These are phyloP conservation scores for Ophiocytium majus DNA, from an alignment of 352 stramenopile species.

Conservation along the genomic window DNA sequence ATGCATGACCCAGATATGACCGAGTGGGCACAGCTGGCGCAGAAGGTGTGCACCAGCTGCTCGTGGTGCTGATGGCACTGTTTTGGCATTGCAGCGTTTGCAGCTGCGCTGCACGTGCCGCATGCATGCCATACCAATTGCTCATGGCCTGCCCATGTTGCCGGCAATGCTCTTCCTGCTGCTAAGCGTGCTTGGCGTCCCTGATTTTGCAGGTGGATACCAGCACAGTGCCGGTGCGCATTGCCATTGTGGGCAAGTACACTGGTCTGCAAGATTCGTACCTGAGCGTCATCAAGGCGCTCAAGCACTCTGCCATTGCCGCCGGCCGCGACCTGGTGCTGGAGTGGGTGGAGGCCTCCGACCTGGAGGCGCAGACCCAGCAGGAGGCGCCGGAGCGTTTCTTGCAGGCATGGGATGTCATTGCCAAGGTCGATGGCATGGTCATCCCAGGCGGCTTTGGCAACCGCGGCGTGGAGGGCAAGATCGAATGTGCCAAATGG, in stretches of 20 bases:
- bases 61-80: too few species aligned
- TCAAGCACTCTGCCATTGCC: conserved; percentile 54
- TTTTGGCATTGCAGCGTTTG: too few species aligned
- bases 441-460: conserved; percentile 98
- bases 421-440: conserved; percentile 59
- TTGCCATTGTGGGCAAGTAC: conserved; percentile 99
- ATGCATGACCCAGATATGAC: conserved; percentile 64
- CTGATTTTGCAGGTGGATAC: conserved; percentile 46
- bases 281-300: conserved; percentile 93
- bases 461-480: conserved; percentile 93
- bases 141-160: too few species aligned
- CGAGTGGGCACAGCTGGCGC: conserved; percentile 79
- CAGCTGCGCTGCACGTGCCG: too few species aligned
- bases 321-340: conserved; percentile 67
- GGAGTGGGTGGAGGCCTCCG: conserved; percentile 94
- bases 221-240: conserved; percentile 83
- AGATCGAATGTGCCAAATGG: conserved; percentile 81
- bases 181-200: too few species aligned
- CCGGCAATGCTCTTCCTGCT: too few species aligned
- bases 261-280: conserved; percentile 98
- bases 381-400: conserved; percentile 59
- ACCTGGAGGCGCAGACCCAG: conserved; percentile 72
- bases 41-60: conserved; percentile 67
- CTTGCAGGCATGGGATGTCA: conserved; percentile 74
- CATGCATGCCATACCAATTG: too few species aligned